phyloP scores from a whole-genome alignment of 352 stramenopile species.

The Pythium guiyangense region DNA sequence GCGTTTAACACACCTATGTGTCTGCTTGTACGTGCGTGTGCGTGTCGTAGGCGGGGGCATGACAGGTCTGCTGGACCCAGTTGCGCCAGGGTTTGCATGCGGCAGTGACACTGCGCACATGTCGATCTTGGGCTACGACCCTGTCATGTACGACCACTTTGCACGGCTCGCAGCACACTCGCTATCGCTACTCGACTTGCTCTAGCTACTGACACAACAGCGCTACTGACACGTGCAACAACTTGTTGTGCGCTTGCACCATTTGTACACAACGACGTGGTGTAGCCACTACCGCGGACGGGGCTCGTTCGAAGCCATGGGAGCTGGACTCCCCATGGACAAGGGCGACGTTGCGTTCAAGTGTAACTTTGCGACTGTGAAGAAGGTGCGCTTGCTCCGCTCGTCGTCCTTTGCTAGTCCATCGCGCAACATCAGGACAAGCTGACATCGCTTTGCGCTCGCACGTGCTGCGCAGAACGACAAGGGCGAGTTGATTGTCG shows the following conservation, averaged over 20 bases:
- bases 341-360: conserved; percentile 87
- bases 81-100: conserved; percentile 79
- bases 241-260: too few relatives aligned
- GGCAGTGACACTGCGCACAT: conserved; percentile 87
- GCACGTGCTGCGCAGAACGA: conserved; percentile 33
- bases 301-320: conserved; percentile 87
- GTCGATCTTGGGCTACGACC: conserved; percentile 88
- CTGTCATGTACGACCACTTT: too few relatives aligned
- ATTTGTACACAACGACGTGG: not conserved
- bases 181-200: not conserved
- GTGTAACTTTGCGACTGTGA: conserved; percentile 84
- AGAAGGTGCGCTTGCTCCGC: conserved; percentile 23
- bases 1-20: not conserved
- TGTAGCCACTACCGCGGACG: conserved; percentile 77
- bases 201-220: too few relatives aligned
- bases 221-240: too few relatives aligned
- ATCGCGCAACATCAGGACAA: not conserved
- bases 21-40: not conserved
- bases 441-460: too few relatives aligned
- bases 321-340: conserved; percentile 72
- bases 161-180: conserved; percentile 1
- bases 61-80: conserved; percentile 79
- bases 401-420: not conserved
- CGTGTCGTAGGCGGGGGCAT: conserved; percentile 64
- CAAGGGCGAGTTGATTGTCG: conserved; percentile 56